Evolutionary conservation across 1,284 basidiomycete species (phyloP), one percentile per base, ranked within the genome.

Genomic region (Cryptococcus deneoformans): DNA sequence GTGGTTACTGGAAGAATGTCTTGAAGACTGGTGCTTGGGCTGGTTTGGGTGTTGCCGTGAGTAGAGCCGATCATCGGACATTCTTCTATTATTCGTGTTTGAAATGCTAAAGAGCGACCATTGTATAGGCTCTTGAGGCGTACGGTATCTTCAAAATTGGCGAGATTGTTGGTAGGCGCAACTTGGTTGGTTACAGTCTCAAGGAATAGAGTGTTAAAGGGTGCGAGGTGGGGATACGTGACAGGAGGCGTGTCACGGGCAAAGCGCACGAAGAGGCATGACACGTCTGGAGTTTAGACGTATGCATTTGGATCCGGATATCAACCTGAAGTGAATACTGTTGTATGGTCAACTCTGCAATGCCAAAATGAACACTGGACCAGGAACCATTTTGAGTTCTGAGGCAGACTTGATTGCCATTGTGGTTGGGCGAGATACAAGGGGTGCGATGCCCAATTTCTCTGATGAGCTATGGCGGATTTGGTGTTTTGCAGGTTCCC

Each of bases 141-240:
- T 82, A 82, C 71, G 82, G 82, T 57, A 77, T 81, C 71, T 83
- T 81, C 77, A 77, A 90, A 85, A 85, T 96, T 80, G 92, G 92
- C 57, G 92, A 96, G 79, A 94, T 95, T 64, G 72, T 94, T 66
- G 92, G 92, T 47, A 84, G 90, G 66, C 85, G 90, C 77, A 85
- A 85, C 79, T 73, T 94, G 47, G 82, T 94, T 69, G 92, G 92
- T 47, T 95, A 95, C 82, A 86, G 86, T 66, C 60, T 77, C 59
- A 71, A 72, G 59, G 72, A 72, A 60, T 70, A 72, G 48, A 63
- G 36, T 16, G 12, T 38, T 12, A 6, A 35, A 16, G 53, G 20
- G 45, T n/a, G 46, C 24, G 29, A 50, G 46, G 47, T 42, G 36
- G 44, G 43, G 6, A 3, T 34, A 44, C 12, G 12, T 24, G 20